These are phyloP conservation scores for Exophiala dermatitidis DNA, from an alignment of 2,329 filamentous ascomycete genomes.

Conservation along the genomic window DNA sequence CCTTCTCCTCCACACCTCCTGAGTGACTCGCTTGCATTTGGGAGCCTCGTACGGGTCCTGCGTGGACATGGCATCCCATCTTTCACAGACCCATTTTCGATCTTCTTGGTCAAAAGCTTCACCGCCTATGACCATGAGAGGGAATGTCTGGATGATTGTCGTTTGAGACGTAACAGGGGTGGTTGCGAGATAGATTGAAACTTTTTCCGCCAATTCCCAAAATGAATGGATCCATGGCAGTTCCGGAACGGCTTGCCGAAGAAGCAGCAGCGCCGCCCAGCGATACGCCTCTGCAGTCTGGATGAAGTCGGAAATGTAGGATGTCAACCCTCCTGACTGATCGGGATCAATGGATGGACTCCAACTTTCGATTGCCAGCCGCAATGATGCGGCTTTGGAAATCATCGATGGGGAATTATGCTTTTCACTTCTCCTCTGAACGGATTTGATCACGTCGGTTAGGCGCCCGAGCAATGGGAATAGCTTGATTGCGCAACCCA, in stretches of 20 bases:
- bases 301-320: conserved; percentile 53
- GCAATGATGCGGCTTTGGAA: conserved; percentile 54
- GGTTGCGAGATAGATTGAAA: conserved; percentile 54
- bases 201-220: conserved; percentile 53
- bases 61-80: conserved; percentile 56
- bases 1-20: conserved; percentile 58
- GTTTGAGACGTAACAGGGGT: conserved; percentile 56
- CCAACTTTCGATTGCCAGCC: conserved; percentile 55
- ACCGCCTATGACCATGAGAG: conserved; percentile 58
- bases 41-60: conserved; percentile 61
- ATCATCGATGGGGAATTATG: conserved; percentile 54
- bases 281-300: conserved; percentile 61
- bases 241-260: conserved; percentile 61
- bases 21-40: conserved; percentile 55
- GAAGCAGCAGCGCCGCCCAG: conserved; percentile 57
- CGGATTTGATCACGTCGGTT: conserved; percentile 56
- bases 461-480: conserved; percentile 63
- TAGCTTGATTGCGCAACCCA: conserved; percentile 60
- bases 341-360: conserved; percentile 47
- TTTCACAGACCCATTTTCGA: conserved; percentile 54
- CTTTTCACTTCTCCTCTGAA: conserved; percentile 39
- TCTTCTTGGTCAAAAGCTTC: conserved; percentile 55
- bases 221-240: conserved; percentile 51
- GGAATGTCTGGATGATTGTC: conserved; percentile 62
- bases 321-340: conserved; percentile 54